Evolutionary conservation across 805 yeast genomes (phyloP), one percentile per base, ranked within the genome.

Genomic region (Myxozyma nipponensis): DNA sequence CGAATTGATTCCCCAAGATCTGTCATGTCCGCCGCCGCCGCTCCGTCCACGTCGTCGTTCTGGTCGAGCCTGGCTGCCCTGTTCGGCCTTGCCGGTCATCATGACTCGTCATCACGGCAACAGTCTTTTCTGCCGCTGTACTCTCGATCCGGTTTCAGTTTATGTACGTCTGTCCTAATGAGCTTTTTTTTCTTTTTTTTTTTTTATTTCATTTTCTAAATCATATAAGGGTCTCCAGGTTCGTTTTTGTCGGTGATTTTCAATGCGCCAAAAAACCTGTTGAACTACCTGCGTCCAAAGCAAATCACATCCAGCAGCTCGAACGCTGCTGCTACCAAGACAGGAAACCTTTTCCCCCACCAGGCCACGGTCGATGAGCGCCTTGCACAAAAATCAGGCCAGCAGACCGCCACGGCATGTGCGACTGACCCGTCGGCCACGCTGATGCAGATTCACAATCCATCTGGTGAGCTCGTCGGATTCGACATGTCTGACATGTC

Each of bases 381-480:
- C 38, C 40, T 54, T 23, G 42, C 58, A 28, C n/a, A n/a, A n/a
- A n/a, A n/a, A n/a, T 9, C 32, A 28, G 32, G 32, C 32, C 32
- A 28, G 35, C 37, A 45, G 28, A 36, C 51, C 17, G 54, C 54
- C 15, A 54, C 58, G 3, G 52, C 58, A 2, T 54, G 58, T 43
- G 55, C 58, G 5, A 54, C 58, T n/a, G 56, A 47, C 35, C 41
- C 49, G 18, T 36, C 53, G 3, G 44, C 54, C 4, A 47, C 50
- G 17, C 39, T 48, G 3, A 34, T 28, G 17, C 58, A 50, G 44
- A 52, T 54, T n/a, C 55, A 49, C 44, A 54, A 54, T 34, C 52
- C 56, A 13, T 49, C 49, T 24, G 58, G 56, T 24, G 58, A 54
- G 46, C 50, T 54, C 25, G 52, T 54, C 22, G 58, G 58, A 10